Evolutionary conservation across 108 stramenopile species (phyloP).

Genomic region (Licmophora abbreviata): DNA sequence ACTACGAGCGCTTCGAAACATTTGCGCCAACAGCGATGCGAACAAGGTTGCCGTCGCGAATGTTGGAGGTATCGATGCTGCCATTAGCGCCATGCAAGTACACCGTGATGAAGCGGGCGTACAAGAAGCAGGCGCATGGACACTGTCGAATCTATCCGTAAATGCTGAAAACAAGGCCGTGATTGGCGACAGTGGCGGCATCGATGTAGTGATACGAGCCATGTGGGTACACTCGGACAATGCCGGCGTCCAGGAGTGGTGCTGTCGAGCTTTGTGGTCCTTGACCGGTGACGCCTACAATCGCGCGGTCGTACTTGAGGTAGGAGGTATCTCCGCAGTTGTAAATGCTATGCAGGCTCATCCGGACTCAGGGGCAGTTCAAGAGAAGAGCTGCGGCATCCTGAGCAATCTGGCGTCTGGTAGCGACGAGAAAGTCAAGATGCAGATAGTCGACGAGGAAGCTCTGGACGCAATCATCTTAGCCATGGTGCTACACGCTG

Average conservation of each 20-base stretch:
- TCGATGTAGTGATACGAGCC: constrained; percentile 54
- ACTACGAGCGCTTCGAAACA: constrained; percentile 44
- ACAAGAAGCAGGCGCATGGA: constrained; percentile 58
- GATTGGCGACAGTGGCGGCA: constrained; percentile 65
- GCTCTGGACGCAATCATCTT: constrained; percentile 64
- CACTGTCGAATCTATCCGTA: constrained; percentile 41
- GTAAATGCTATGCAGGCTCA: constrained; percentile 65
- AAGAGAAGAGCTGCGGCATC: constrained; percentile 68
- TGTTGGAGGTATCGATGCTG: constrained; percentile 56
- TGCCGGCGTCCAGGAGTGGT: constrained; percentile 47
- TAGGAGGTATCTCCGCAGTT: constrained; percentile 46
- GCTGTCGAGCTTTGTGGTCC: constrained; percentile 46
- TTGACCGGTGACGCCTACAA: constrained; percentile 30
- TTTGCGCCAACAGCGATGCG: constrained; percentile 53
- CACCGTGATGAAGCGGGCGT: constrained; percentile 47
- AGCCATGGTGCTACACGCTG: constrained; percentile 62
- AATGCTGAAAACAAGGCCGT: constrained; percentile 38
- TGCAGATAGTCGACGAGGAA: constrained; percentile 53
- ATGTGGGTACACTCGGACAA: constrained; percentile 61
- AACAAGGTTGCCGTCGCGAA: constrained; percentile 49
- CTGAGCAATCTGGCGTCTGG: constrained; percentile 44
- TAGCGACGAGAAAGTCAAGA: constrained; percentile 31
- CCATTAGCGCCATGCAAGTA: constrained; percentile 60
- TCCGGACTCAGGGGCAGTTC: constrained; percentile 36
- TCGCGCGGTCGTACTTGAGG: constrained; percentile 20